These are phyloP conservation scores for Termitomyces sp. DNA, from an alignment of 768 basidiomycete species.

Conservation along the genomic window DNA sequence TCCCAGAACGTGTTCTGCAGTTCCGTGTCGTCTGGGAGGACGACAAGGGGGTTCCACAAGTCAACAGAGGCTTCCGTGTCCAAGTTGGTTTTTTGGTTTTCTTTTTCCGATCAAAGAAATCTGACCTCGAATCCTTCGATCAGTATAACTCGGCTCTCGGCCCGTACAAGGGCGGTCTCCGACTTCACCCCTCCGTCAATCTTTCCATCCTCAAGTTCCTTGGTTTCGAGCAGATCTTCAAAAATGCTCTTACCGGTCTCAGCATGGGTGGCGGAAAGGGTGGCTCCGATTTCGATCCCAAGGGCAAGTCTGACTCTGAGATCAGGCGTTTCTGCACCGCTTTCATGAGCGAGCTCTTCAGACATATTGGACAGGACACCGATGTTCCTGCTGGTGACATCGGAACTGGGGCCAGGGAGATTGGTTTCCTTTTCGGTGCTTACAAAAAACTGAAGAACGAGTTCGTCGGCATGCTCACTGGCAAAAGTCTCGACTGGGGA, in stretches of 20 bases:
- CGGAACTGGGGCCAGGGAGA: conserved; percentile 72
- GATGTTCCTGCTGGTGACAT: conserved; percentile 78
- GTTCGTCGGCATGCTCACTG: conserved; percentile 68
- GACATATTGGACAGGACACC: conserved; percentile 70
- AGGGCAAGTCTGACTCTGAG: conserved; percentile 74
- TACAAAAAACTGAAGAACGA: conserved; percentile 76
- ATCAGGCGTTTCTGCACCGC: conserved; percentile 68
- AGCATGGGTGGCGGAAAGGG: conserved; percentile 82
- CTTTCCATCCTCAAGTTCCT: conserved; percentile 83
- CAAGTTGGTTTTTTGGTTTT: conserved; percentile 40
- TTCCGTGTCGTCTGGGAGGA: conserved; percentile 82
- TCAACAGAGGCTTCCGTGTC: conserved; percentile 73
- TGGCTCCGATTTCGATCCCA: conserved; percentile 79
- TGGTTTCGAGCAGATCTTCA: conserved; percentile 80
- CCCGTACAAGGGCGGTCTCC: conserved; percentile 77
- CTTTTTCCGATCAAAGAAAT: background rate
- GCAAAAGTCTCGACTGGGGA: conserved; percentile 68
- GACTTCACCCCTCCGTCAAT: conserved; percentile 77
- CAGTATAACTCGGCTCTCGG: conserved; percentile 78
- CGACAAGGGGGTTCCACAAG: conserved; percentile 59
- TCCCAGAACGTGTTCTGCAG: conserved; percentile 54
- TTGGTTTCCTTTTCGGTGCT: conserved; percentile 74
- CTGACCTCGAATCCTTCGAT: background rate
- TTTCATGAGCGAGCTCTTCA: conserved; percentile 74
- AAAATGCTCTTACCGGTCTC: conserved; percentile 75